Evolutionary conservation across 139 green algal species (phyloP), one percentile per base, ranked within the genome.

Genomic region (Bryopsis sp.): DNA sequence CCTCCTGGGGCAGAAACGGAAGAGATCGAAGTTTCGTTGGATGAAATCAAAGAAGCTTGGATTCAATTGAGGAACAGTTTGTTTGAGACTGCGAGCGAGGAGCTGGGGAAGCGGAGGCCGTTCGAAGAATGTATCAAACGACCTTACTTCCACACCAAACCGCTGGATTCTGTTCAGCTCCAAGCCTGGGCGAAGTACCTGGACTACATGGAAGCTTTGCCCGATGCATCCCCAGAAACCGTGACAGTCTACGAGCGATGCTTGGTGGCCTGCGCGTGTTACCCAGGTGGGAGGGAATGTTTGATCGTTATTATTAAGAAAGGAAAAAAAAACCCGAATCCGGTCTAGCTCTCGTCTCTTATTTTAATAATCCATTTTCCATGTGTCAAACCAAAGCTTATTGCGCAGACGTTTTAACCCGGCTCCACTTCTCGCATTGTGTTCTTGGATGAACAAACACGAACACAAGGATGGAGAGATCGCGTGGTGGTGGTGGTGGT

Each of bases 81-180:
- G 28, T 87, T 79, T 57, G 60, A 76, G 39, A 62, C 31, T 3
- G 81, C 75, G 15, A 85, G 82, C 70, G 58, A 75, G 54, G 73
- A 88, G 71, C 67, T 80, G 59, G 33, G 33, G 2, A 70, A 74
- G 6, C 72, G 82, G 8, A 67, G 76, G 60, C 72, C 69, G 0
- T 95, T 82, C 67, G 87, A 94, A 78, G 75, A 78, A 19, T 77
- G 39, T 28, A 86, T 93, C 37, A 83, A 83, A 72, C 78, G 89
- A 31, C 78, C 89, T 2, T 95, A 92, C 64, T 95, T 90, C 77
- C 89, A 95, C 58, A 73, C 89, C 31, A 95, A 93, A 86, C 78
- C 86, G 1, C 77, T 95, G 47, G 61, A 71, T 43, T 29, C 4
- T 28, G 22, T 70, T 22, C 85, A 95, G 84, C 74, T 95, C 32